Evolutionary conservation across 2,329 filamentous ascomycete species (phyloP).

Genomic region (Diaporthe destruens): DNA sequence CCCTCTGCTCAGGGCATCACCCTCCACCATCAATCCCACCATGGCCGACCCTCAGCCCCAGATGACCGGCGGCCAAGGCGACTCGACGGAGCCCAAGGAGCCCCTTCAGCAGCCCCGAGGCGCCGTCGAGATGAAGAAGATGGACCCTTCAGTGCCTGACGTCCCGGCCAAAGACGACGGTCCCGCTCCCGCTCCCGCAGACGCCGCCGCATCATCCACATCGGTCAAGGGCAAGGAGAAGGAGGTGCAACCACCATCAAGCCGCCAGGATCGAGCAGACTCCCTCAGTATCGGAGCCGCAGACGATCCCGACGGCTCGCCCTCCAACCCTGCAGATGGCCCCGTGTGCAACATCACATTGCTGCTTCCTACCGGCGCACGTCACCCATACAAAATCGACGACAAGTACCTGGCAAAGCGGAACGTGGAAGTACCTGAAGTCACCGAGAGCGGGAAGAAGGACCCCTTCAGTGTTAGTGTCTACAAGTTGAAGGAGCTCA

Average conservation of each 20-base stretch:
- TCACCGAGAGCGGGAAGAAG: slow-evolving; percentile 68
- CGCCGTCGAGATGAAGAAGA: slow-evolving; percentile 42
- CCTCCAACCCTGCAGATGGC: slow-evolving; percentile 47
- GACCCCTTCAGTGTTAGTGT: slow-evolving; percentile 93
- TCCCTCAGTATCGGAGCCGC: slow-evolving; percentile 52
- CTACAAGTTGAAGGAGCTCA: slow-evolving; percentile 93
- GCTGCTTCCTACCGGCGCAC: slow-evolving; percentile 82
- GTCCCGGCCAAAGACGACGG: slow-evolving; percentile 41
- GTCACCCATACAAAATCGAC: slow-evolving; percentile 92
- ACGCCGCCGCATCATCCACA: slow-evolving; percentile 42
- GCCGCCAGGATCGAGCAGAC: slow-evolving; percentile 47
- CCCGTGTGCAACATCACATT: slow-evolving; percentile 81
- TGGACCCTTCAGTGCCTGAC: slow-evolving; percentile 33
- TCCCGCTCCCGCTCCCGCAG: slow-evolving; percentile 25
- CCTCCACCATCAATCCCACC: slow-evolving; percentile 23
- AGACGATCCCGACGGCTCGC: slow-evolving; percentile 41
- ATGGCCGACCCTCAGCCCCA: slow-evolving; percentile 41
- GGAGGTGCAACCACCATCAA: slow-evolving; percentile 43
- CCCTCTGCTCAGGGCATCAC: slow-evolving; percentile 15
- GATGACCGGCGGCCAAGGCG: slow-evolving; percentile 38
- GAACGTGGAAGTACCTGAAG: slow-evolving; percentile 80
- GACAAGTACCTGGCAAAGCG: slow-evolving; percentile 86
- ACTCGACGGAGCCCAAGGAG: slow-evolving; percentile 37
- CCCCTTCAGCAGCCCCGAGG: slow-evolving; percentile 40
- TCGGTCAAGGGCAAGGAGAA: slow-evolving; percentile 51